phyloP scores from a whole-genome alignment of 2,329 filamentous ascomycete species.

The Penicillium decumbens region DNA sequence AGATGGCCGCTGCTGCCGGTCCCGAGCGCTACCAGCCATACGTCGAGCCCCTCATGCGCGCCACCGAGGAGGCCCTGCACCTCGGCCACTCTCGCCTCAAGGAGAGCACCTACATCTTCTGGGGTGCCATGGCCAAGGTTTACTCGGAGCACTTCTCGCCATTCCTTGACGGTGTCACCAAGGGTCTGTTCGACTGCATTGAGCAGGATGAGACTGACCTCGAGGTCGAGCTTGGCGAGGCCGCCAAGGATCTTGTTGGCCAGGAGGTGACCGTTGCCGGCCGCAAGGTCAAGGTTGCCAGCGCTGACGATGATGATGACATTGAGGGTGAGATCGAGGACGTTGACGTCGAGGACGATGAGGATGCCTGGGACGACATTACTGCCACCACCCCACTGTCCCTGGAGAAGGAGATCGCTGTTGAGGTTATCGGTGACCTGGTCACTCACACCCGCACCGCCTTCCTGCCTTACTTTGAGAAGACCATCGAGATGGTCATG shows the following conservation, averaged over 20 bases:
- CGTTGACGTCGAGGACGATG: conserved; percentile 69
- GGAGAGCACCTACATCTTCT: conserved; percentile 96
- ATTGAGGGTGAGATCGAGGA: conserved; percentile 59
- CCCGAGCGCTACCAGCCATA: conserved; percentile 83
- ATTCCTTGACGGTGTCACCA: conserved; percentile 46
- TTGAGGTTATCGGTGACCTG: conserved; percentile 91
- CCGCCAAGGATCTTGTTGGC: conserved; percentile 68
- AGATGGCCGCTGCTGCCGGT: conserved; percentile 85
- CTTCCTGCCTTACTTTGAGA: conserved; percentile 80
- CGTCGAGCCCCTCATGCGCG: conserved; percentile 82
- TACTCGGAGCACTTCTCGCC: conserved; percentile 64
- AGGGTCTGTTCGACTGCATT: conserved; percentile 70
- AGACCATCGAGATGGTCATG: conserved; percentile 75
- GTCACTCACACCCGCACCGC: conserved; percentile 78
- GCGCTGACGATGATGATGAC: conserved; percentile 54
- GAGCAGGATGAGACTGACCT: conserved; percentile 83
- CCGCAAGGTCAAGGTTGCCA: conserved; percentile 78
- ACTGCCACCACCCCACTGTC: conserved; percentile 82
- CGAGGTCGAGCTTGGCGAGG: conserved; percentile 69
- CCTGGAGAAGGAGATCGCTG: conserved; percentile 93
- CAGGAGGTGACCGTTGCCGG: conserved; percentile 73
- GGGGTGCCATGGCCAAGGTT: conserved; percentile 90
- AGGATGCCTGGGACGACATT: conserved; percentile 79
- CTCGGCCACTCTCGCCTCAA: conserved; percentile 86
- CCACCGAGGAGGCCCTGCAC: conserved; percentile 83